Conservation (phyloP, 2,329 filamentous ascomycete species). For the Chrysosporium queenslandicum region DNA sequence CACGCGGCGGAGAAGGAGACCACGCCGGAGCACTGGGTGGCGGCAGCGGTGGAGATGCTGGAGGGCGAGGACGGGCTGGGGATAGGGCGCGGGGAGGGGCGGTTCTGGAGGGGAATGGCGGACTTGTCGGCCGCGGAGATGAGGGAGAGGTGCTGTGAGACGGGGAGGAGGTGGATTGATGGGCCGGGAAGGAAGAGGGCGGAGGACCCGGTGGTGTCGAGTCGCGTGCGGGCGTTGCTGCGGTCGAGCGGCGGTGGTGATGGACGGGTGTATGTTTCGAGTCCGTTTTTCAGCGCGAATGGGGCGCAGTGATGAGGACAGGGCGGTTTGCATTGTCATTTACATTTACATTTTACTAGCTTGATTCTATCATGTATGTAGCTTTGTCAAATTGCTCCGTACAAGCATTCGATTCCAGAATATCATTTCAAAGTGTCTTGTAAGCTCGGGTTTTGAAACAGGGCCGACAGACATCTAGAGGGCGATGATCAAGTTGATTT, state of each 20-base stretch:
- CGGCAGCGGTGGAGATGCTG: neutral
- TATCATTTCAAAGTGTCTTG: too few relatives aligned
- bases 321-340: too few relatives aligned
- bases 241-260: neutral
- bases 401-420: too few relatives aligned
- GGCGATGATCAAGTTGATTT: too few relatives aligned
- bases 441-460: too few relatives aligned
- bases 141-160: slow-evolving; percentile 12
- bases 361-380: too few relatives aligned
- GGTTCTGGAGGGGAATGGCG: slow-evolving; percentile 19
- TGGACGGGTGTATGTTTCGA: neutral
- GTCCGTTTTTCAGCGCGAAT: slow-evolving; percentile 1
- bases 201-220: neutral
- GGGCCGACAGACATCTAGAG: too few relatives aligned
- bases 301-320: neutral
- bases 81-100: slow-evolving; percentile 15
- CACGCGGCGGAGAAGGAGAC: slow-evolving; percentile 12
- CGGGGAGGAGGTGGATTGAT: slow-evolving; percentile 15
- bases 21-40: slow-evolving; percentile 17
- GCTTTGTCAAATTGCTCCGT: too few relatives aligned
- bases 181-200: slow-evolving; percentile 3
- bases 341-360: too few relatives aligned
- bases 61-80: slow-evolving; percentile 8
- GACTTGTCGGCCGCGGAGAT: slow-evolving; percentile 12
- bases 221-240: neutral